Conservation (phyloP, 306 rosid genomes). For the Prunus fruticosa region DNA sequence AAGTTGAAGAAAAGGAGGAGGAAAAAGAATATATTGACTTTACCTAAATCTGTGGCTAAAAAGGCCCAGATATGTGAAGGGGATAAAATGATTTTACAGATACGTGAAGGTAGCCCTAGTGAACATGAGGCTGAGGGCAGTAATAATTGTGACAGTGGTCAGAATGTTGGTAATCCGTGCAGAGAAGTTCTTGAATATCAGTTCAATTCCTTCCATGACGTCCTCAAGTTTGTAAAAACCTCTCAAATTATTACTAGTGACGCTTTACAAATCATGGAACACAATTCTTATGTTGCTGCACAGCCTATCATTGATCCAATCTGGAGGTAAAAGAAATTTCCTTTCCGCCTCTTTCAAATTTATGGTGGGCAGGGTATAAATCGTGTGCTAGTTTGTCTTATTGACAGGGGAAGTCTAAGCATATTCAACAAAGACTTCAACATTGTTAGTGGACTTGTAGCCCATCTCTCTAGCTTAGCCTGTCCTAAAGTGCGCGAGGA, state of each 20-base stretch:
- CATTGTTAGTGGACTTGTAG: slow-evolving; percentile 40
- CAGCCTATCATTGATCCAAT: slow-evolving; percentile 59
- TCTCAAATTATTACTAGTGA: slow-evolving; percentile 21
- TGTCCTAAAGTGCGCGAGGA: slow-evolving; percentile 49
- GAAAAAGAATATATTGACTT: slow-evolving; percentile 22
- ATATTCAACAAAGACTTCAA: slow-evolving; percentile 28
- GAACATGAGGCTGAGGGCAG: slow-evolving; percentile 16
- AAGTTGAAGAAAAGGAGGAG: slow-evolving; percentile 12
- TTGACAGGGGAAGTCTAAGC: slow-evolving; percentile 58
- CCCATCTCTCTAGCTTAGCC: slow-evolving; percentile 68
- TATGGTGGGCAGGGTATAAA: slow-evolving; percentile 17
- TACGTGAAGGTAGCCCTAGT: slow-evolving; percentile 17
- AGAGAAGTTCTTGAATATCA: slow-evolving; percentile 23
- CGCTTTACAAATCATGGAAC: slow-evolving; percentile 6
- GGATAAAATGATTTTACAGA: slow-evolving; percentile 8
- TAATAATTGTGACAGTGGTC: slow-evolving; percentile 17
- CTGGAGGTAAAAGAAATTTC: slow-evolving; percentile 56
- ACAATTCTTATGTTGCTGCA: slow-evolving; percentile 27
- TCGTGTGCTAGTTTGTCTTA: slow-evolving; percentile 23
- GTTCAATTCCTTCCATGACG: slow-evolving; percentile 15
- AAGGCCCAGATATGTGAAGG: slow-evolving; percentile 9
- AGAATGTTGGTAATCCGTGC: slow-evolving; percentile 8
- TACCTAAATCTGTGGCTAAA: slow-evolving; percentile 14
- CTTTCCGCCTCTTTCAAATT: slow-evolving; percentile 11
- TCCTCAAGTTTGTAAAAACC: slow-evolving; percentile 14